Base-by-base conservation (phyloP, 768 basidiomycete species). In the Russula griseocarnosa region DNA sequence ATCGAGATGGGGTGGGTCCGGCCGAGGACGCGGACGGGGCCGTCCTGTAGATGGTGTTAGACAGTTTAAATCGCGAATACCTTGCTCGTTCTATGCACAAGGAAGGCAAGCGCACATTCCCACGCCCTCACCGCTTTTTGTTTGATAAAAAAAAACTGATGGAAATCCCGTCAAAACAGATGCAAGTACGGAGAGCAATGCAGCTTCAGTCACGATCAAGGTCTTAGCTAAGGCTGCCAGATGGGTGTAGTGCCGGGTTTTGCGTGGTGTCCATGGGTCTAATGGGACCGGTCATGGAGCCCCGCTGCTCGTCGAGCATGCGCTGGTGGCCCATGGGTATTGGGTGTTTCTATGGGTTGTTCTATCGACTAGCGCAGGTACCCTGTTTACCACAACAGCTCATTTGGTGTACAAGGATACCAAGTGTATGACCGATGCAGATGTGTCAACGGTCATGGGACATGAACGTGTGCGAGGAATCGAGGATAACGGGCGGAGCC, bases 151-250 rank as follows among this genome's bases (percentile, higher is more conserved):
- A 55, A 60, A 32, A 60, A 55, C 63, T 64, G 36, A 64, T 64
- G 47, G 28, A 59, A 24, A 49, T 60, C 24, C 46, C 76, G 65
- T 51, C 75, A 79, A 79, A 77, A 80, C 83, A 92, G 90, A 84
- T 92, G 90, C 83, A 86, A 83, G 81, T 92, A 86, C 72, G 90
- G 90, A 63, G 90, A 93, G 78, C 86, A 86, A 75, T 93, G 90
- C 79, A 89, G 90, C 76, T 92, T 87, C 76, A 81, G 84, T 70
- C 90, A 93, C 73, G 90, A 83, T 70, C 74, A 63, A 62, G 47
- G 44, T 58, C 67, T 55, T 38, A 59, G 61, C 53, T 69, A 67
- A 49, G 58, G 4, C 44, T 24, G 14, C 20, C 13, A 40, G 38
- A 26, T 34, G 42, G 3, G 40, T 58, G 44, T 11, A 14, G 44